Evolutionary conservation across 2,329 filamentous ascomycete species (phyloP).

Genomic region (Colletotrichum eremochloae): DNA sequence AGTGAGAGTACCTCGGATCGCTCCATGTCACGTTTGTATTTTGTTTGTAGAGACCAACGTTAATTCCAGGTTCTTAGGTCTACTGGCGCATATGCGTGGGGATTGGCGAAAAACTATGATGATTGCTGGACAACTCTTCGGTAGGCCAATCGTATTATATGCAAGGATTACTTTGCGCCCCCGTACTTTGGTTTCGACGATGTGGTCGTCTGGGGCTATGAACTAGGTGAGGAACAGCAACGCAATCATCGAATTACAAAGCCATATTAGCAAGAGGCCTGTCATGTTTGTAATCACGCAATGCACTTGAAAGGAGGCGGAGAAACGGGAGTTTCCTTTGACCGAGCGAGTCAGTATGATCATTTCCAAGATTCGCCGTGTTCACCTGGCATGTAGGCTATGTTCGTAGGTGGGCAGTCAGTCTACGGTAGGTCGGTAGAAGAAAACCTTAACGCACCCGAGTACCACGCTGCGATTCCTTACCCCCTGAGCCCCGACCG

Average conservation of each 20-base stretch:
- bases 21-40: neutral
- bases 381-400: neutral
- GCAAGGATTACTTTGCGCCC: too few relatives aligned
- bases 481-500: neutral
- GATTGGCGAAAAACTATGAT: too few relatives aligned
- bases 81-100: too few relatives aligned
- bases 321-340: too few relatives aligned
- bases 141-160: too few relatives aligned
- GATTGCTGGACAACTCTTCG: too few relatives aligned
- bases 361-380: neutral
- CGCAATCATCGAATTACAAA: neutral
- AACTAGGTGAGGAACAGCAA: neutral
- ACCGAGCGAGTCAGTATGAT: neutral
- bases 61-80: too few relatives aligned
- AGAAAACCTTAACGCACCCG: neutral
- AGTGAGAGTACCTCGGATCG: neutral
- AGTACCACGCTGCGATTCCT: neutral
- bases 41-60: neutral
- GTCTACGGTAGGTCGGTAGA: neutral
- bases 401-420: neutral
- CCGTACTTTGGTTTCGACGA: too few relatives aligned
- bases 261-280: neutral
- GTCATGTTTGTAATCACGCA: neutral
- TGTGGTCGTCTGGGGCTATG: neutral
- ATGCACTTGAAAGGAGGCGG: neutral